phyloP scores from a whole-genome alignment of 2,329 filamentous ascomycete genomes.

The Colletotrichum endophyticum region DNA sequence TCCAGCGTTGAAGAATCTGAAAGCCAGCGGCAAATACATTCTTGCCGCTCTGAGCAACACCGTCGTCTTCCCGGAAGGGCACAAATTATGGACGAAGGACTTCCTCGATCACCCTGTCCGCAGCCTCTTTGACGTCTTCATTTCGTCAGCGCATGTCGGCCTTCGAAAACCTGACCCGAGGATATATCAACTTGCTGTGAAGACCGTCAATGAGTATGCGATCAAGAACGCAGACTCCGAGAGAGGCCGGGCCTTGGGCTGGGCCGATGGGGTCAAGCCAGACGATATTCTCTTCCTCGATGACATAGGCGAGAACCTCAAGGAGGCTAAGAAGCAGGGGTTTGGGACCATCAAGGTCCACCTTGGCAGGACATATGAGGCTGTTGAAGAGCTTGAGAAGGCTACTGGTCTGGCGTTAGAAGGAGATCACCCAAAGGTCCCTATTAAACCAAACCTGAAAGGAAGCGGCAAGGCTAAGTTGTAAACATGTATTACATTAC shows the following conservation, averaged over 20 bases:
- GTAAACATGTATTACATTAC: conserved; percentile 27
- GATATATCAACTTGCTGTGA: conserved; percentile 79
- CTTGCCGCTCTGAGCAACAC: conserved; percentile 91
- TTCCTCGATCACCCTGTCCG: conserved; percentile 62
- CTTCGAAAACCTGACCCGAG: conserved; percentile 84
- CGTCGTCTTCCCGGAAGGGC: conserved; percentile 79
- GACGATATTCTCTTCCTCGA: conserved; percentile 86
- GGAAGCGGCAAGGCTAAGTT: conserved; percentile 48
- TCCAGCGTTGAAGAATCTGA: conserved; percentile 76
- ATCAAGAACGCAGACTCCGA: conserved; percentile 49
- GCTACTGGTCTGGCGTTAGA: conserved; percentile 72
- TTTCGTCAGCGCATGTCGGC: conserved; percentile 85
- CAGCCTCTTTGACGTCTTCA: conserved; percentile 81
- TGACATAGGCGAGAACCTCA: conserved; percentile 93
- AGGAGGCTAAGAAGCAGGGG: conserved; percentile 75
- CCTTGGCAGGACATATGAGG: conserved; percentile 78
- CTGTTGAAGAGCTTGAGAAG: conserved; percentile 80
- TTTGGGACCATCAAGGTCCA: conserved; percentile 86
- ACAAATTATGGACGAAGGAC: conserved; percentile 66
- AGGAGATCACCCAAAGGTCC: conserved; percentile 57
- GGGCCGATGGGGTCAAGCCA: conserved; percentile 58
- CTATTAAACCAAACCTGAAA: conserved; percentile 42
- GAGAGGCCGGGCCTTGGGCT: conserved; percentile 44
- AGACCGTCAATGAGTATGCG: conserved; percentile 68
- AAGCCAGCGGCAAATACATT: conserved; percentile 67